phyloP scores from a whole-genome alignment of 2,329 filamentous ascomycete species.

The Penicillium sp. region DNA sequence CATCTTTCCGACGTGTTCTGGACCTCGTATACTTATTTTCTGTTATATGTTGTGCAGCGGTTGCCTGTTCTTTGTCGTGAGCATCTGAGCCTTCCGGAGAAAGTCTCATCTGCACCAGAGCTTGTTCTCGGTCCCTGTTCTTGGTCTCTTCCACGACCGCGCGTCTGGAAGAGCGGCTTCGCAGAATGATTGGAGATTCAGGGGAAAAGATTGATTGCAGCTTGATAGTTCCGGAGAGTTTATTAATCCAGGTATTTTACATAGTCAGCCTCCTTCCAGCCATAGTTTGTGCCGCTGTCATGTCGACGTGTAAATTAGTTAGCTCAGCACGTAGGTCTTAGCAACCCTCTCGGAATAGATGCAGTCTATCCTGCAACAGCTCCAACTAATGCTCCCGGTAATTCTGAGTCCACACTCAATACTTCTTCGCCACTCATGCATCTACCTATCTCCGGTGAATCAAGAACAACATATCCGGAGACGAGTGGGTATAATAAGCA shows the following conservation, averaged over 20 bases:
- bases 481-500: no score
- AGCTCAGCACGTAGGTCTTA: no score
- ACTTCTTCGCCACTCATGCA: no score
- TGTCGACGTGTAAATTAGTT: no score
- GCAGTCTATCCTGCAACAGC: no score
- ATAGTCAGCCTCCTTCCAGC: conserved; percentile 10
- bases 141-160: not conserved
- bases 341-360: no score
- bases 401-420: no score
- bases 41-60: conserved; percentile 26
- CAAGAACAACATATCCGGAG: no score
- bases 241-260: conserved; percentile 25
- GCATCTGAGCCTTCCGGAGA: conserved; percentile 19
- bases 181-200: conserved; percentile 4
- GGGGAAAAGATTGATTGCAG: conserved; percentile 19
- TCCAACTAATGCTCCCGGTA: no score
- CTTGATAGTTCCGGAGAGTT: conserved; percentile 23
- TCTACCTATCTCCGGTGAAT: no score
- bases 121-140: conserved; percentile 14
- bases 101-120: conserved; percentile 13
- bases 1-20: conserved; percentile 14
- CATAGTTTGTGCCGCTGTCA: no score
- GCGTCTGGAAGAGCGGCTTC: conserved; percentile 1
- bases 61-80: conserved; percentile 18
- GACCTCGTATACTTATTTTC: conserved; percentile 22